A percentile compares a stretch with the other conserved stretches of the same genome.
Conservation (phyloP, 768 basidiomycete species). For the Termitomyces eurrhizus region DNA sequence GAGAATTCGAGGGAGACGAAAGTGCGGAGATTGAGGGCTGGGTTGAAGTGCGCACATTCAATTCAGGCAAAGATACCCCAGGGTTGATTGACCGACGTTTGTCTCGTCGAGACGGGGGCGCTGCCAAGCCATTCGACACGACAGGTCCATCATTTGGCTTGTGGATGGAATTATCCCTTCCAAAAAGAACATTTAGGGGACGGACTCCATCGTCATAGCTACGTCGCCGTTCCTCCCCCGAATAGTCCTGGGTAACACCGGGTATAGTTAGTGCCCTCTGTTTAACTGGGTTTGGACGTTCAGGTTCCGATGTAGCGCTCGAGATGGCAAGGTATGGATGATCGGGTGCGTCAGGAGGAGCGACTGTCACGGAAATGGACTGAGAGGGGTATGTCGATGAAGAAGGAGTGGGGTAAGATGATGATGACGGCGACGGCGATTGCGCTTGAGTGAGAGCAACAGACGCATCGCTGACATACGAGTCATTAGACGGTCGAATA, state of each 20-base stretch:
- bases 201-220: slow-evolving; percentile 45
- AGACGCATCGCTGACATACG: slow-evolving; percentile 36
- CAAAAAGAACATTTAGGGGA: slow-evolving; percentile 34
- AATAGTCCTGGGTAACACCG: slow-evolving; percentile 13
- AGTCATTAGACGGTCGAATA: slow-evolving; percentile 24
- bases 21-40: slow-evolving; percentile 23
- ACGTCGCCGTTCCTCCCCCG: slow-evolving; percentile 28
- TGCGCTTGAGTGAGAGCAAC: slow-evolving; percentile 20
- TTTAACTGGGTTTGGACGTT: slow-evolving; percentile 25
- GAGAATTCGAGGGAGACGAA: slow-evolving; percentile 28
- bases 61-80: slow-evolving; percentile 32
- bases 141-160: slow-evolving; percentile 16
- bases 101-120: slow-evolving; percentile 34
- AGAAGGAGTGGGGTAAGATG: slow-evolving; percentile 16
- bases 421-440: slow-evolving; percentile 10
- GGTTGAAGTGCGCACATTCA: slow-evolving; percentile 21
- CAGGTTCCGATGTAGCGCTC: slow-evolving; percentile 11
- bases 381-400: slow-evolving; percentile 20
- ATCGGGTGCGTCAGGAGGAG: slow-evolving; percentile 28
- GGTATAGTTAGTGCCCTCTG: slow-evolving; percentile 40
- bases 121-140: slow-evolving; percentile 27
- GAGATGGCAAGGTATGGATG: slow-evolving; percentile 19
- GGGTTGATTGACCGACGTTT: slow-evolving; percentile 51
- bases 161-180: slow-evolving; percentile 20
- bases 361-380: slow-evolving; percentile 39